Base-by-base conservation (phyloP, 495 filamentous ascomycete genomes). In the Pyrenula aspistea region DNA sequence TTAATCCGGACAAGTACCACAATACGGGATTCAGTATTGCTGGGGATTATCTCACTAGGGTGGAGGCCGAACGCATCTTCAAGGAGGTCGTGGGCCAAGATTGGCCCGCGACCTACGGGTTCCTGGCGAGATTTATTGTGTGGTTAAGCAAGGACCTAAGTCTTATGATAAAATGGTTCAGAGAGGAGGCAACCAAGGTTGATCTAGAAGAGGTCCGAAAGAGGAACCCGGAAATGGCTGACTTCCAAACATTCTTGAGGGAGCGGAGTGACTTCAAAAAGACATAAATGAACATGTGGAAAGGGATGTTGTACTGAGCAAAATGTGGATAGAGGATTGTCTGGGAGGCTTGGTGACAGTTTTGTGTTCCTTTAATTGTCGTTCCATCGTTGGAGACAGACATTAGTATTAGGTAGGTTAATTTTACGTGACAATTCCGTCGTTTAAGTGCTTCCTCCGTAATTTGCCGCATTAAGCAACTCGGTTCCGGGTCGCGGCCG, bases 151-250 rank as follows among this genome's bases (percentile, higher is more conserved):
- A 66, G 55, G 80, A 89, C 3, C 22, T 86, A n/a, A 74, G 74
- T 0, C 56, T 57, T 1, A 89, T 89, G 84, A 81, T 87, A 56
- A 62, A 63, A 25, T 89, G 77, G 73, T 87, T 89, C 56, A 69
- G 77, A 61, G 73, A 77, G 51, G 72, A 78, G 52, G 85, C 83
- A 0, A 88, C 76, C 60, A 73, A 71, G 1, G 81, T 73, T 11
- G 77, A 88, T 71, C 77, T 90, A 25, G 55, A 55, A 55, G 74
- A 66, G 52, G 58, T 82, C 63, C 79, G 64, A 68, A 68, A 62
- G 54, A 65, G 75, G 56, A 61, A 85, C 62, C 77, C 78, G 12
- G 67, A 63, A 0, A 49, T 86, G 61, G 78, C 81, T 70, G 67
- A 77, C 47, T 82, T 87, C 63, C 77, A 73, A 60, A 68, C 63